Evolutionary conservation across 1,139 yeast genomes (phyloP), one percentile per base, ranked within the genome.

Genomic region (Yamadazyma diddensiae): DNA sequence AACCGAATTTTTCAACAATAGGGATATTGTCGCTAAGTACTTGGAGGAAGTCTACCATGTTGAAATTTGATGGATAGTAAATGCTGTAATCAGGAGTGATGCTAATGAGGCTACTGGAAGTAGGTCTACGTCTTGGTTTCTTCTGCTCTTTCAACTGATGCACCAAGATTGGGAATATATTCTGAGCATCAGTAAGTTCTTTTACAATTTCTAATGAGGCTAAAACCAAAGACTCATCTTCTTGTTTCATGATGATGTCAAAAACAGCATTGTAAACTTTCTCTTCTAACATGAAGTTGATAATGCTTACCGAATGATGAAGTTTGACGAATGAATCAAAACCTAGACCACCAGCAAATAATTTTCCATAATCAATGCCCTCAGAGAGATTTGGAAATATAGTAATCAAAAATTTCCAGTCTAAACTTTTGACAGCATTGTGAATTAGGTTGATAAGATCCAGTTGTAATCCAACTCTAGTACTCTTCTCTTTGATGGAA

Each of bases 11-110:
- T 0, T 85, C 84, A 12, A 88, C 70, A 7, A 84, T 59, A 0
- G 86, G 73, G 16, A 87, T 59, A 41, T 84, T 75, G 56, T 81
- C 79, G 16, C 85, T 59, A 8, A 88, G 58, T 0, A 88, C 79
- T 47, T 87, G 94, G 47, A 70, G 80, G 46, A 83, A 82, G 5
- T 82, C 75, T 14, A 70, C 57, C 6, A 77, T 54, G 0, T 92
- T 90, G 31, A 80, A 55, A 28, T 60, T 61, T 14, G 68, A 59
- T 1, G 86, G 80, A 27, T 65, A 55, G 42, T 70, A 73, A 24
- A 65, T 57, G 42, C 73, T 77, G 25, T 24, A 24, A 10, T 18
- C 14, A 11, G 18, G 24, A 18, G 13, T n/a, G 12, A 26, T 7
- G 9, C 21, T 16, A 4, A 26, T 11, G 15, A 36, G 15, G 14